These are phyloP conservation scores for Macrolepiota dolichaula DNA, from an alignment of 768 basidiomycete species.

Conservation along the genomic window DNA sequence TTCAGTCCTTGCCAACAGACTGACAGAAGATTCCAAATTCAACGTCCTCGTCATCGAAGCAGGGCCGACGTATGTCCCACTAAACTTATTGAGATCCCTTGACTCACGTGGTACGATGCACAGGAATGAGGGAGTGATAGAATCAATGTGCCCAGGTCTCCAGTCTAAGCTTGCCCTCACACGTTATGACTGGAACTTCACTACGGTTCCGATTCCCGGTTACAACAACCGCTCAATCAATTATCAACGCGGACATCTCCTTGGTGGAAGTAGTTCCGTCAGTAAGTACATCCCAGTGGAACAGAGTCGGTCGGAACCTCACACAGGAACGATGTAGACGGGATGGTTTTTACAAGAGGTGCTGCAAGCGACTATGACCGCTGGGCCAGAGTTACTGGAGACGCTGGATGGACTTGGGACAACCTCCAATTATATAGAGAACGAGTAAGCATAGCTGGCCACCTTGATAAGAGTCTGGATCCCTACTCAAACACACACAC, in stretches of 20 bases:
- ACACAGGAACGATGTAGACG: neutral
- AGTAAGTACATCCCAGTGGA: slow-evolving; percentile 18
- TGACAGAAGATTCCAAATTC: slow-evolving; percentile 23
- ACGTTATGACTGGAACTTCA: slow-evolving; percentile 29
- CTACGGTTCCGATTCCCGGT: slow-evolving; percentile 23
- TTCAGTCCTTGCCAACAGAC: slow-evolving; percentile 24
- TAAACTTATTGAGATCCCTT: too few species aligned
- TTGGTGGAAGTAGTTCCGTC: slow-evolving; percentile 30
- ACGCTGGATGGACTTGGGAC: slow-evolving; percentile 30
- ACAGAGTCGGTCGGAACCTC: neutral
- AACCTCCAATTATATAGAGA: slow-evolving; percentile 22
- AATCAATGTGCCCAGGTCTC: slow-evolving; percentile 16
- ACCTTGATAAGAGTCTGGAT: neutral
- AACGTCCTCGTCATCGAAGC: slow-evolving; percentile 29
- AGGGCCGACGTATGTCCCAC: slow-evolving; percentile 22
- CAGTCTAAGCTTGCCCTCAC: slow-evolving; percentile 12
- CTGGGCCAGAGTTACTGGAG: slow-evolving; percentile 22
- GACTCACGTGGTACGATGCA: neutral
- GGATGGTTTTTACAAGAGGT: slow-evolving; percentile 27
- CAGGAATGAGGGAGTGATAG: slow-evolving; percentile 20
- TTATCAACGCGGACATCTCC: slow-evolving; percentile 27
- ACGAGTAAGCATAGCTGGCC: slow-evolving; percentile 16
- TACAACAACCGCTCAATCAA: slow-evolving; percentile 21
- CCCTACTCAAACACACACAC: neutral
- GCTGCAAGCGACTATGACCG: slow-evolving; percentile 24